A percentile compares a stretch with the other conserved stretches of the same genome.
These are phyloP conservation scores for Podaxis sp. DNA, from an alignment of 768 basidiomycete genomes.

Conservation along the genomic window DNA sequence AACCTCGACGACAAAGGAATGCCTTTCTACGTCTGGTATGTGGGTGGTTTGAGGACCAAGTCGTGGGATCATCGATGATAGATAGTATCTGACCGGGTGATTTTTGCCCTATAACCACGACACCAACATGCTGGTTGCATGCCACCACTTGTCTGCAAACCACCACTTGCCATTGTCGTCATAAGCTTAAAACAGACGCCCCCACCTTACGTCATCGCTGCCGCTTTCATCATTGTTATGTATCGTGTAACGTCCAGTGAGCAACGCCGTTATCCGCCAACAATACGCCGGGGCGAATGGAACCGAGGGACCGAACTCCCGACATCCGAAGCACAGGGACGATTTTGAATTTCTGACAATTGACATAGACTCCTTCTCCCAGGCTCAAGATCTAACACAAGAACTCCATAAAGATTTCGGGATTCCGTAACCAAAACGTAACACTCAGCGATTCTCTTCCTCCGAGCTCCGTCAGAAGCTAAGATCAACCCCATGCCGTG, in stretches of 20 bases:
- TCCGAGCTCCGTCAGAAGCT: not conserved
- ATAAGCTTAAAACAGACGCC: not conserved
- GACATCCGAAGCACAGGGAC: too few species aligned
- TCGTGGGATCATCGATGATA: not conserved
- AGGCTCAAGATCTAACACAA: too few species aligned
- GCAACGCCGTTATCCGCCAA: too few species aligned
- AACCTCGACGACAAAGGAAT: not conserved
- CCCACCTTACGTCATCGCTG: not conserved
- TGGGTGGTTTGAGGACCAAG: not conserved
- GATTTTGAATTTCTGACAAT: too few species aligned
- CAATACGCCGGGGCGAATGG: too few species aligned
- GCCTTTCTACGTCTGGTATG: not conserved
- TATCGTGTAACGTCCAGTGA: not conserved
- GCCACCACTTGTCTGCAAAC: too few species aligned
- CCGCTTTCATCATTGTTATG: not conserved
- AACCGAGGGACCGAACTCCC: too few species aligned
- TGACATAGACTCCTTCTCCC: too few species aligned
- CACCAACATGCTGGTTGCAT: not conserved
- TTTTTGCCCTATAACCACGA: not conserved
- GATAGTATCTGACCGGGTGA: not conserved
- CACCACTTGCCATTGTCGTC: not conserved
- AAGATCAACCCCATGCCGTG: not conserved
- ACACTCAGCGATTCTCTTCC: not conserved
- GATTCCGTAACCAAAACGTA: not conserved
- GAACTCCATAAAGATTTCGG: too few species aligned